Percentiles rank a stretch among this genome's conserved stretches.
phyloP scores from a whole-genome alignment of 345 rosid genomes.

The Camelina laxa region DNA sequence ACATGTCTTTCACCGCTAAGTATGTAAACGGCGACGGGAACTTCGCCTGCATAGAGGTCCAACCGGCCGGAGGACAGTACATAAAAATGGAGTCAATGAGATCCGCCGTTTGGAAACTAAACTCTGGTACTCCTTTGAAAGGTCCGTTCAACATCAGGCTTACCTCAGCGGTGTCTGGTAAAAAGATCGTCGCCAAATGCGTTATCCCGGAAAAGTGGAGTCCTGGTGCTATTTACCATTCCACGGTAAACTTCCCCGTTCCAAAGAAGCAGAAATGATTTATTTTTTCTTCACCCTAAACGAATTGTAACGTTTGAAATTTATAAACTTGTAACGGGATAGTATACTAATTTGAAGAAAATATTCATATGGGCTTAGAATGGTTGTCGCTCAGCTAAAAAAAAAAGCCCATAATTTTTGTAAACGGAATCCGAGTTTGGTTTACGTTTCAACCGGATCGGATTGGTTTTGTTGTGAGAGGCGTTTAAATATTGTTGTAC shows the following conservation, averaged over 20 bases:
- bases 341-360: conserved; percentile 12
- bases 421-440: conserved; percentile 15
- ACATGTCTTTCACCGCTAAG: conserved; percentile 55
- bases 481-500: not conserved
- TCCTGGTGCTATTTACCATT: conserved; percentile 62
- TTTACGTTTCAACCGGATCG: conserved; percentile 16
- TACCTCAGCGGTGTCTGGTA: conserved; percentile 47
- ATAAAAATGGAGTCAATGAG: conserved; percentile 65
- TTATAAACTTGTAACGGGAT: conserved; percentile 11
- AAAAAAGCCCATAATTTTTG: not conserved
- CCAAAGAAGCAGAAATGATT: conserved; percentile 29
- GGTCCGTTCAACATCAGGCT: conserved; percentile 65
- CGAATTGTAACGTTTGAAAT: conserved; percentile 16
- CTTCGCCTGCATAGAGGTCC: conserved; percentile 51
- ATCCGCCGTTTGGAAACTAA: conserved; percentile 73
- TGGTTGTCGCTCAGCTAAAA: not conserved
- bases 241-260: conserved; percentile 50
- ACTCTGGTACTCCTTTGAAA: conserved; percentile 49
- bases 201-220: conserved; percentile 70
- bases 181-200: conserved; percentile 45
- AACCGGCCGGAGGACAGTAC: conserved; percentile 54
- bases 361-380: conserved; percentile 17
- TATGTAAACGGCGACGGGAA: conserved; percentile 71
- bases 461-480: conserved; percentile 2
- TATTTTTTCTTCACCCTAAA: not conserved